Base-by-base conservation (phyloP, 169 alveolate species). In the Plasmodium fragile region DNA sequence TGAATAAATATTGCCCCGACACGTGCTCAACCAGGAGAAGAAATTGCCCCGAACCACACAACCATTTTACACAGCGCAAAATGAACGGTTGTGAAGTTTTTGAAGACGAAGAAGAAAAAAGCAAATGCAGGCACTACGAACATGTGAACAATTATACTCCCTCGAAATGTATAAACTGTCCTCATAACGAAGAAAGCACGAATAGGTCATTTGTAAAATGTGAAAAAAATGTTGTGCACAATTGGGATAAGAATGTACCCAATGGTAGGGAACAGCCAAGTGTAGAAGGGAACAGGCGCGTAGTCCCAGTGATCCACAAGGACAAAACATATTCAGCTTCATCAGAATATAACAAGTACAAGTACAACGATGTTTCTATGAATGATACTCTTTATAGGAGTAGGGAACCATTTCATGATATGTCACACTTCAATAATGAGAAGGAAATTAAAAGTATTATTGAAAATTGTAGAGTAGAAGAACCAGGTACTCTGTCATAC, bases 131-230 rank as follows among this genome's bases (percentile, higher is more conserved):
- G 30, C 73, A 69, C 34, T 16, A 1, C 4, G 52, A 65, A 52
- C 32, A 53, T 36, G 36, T 70, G 28, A n/a, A 82, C 34, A 82
- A 82, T 41, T 25, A 69, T 10, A 69, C 32, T 25, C 34, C 92
- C 43, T 25, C 92, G 32, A 82, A 82, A 39, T 69, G 49, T 10
- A 22, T 65, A 22, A 82, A 69, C 41, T 18, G 32, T 16, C 8
- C 25, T 6, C 6, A 53, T 81, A 80, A 49, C 3, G 55, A 55
- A 53, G 69, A 4, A 65, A 65, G 28, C 75, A 18, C 52, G 18
- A 65, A 11, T 39, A 34, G n/a, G 16, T n/a, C 22, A 39, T 82
- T 82, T 18, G 49, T 80, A 82, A 59, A 82, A 82, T 59, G 28
- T 22, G 81, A 82, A 34, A 78, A 82, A 70, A 18, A 70, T 39